Percentiles rank a stretch among this genome's conserved stretches.
These are phyloP conservation scores for Strobilomyces echinocephalus DNA, from an alignment of 768 basidiomycete genomes.

Conservation along the genomic window DNA sequence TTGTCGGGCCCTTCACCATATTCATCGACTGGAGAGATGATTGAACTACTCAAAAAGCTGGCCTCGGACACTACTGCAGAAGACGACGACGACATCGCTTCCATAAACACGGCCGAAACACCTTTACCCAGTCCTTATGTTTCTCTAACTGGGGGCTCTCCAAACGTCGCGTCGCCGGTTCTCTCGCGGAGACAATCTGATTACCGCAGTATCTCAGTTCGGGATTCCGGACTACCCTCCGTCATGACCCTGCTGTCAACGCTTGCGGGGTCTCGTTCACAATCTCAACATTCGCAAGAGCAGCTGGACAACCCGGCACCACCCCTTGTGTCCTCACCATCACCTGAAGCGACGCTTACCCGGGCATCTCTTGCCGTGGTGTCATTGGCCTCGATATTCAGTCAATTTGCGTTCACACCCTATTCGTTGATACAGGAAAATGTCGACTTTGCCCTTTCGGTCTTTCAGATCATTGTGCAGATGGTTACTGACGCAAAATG, in stretches of 20 bases:
- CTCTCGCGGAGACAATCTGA: slow-evolving; percentile 60
- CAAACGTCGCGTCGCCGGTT: slow-evolving; percentile 45
- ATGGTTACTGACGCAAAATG: slow-evolving; percentile 45
- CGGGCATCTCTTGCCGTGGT: slow-evolving; percentile 57
- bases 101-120: slow-evolving; percentile 36
- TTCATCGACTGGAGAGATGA: slow-evolving; percentile 21
- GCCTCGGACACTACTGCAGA: slow-evolving; percentile 33
- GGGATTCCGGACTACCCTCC: slow-evolving; percentile 48
- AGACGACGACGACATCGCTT: slow-evolving; percentile 42
- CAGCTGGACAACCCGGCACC: slow-evolving; percentile 34
- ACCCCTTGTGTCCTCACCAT: slow-evolving; percentile 23
- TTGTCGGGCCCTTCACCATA: slow-evolving; percentile 15
- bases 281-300: slow-evolving; percentile 45
- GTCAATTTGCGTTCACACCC: slow-evolving; percentile 67
- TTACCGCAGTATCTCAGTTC: slow-evolving; percentile 36
- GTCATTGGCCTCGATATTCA: slow-evolving; percentile 62
- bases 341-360: slow-evolving; percentile 31
- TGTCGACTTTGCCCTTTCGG: slow-evolving; percentile 46
- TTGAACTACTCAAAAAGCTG: slow-evolving; percentile 41
- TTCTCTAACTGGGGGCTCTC: slow-evolving; percentile 27
- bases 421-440: slow-evolving; percentile 45
- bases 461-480: slow-evolving; percentile 51
- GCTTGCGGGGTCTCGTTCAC: slow-evolving; percentile 58
- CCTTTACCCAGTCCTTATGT: slow-evolving; percentile 34
- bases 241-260: slow-evolving; percentile 65